These are phyloP conservation scores for Tolypocladium ophioglossoides DNA, from an alignment of 2,329 filamentous ascomycete species.

Conservation along the genomic window DNA sequence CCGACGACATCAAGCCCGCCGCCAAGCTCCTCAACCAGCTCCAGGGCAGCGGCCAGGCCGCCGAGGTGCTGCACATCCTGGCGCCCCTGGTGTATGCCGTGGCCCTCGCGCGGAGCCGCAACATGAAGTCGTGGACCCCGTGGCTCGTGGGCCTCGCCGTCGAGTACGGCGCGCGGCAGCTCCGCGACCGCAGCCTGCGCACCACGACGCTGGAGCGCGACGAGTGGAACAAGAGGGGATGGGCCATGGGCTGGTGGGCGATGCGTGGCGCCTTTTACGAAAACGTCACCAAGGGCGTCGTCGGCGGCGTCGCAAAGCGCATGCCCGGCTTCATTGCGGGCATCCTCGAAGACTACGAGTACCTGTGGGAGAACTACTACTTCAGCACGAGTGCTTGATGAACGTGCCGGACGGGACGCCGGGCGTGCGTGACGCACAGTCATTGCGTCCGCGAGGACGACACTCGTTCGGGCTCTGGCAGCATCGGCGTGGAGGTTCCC, in stretches of 20 bases:
- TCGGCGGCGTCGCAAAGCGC: conserved; percentile 62
- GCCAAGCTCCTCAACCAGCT: conserved; percentile 76
- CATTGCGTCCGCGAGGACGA: too few relatives aligned
- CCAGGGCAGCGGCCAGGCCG: conserved; percentile 61
- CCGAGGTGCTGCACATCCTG: conserved; percentile 86
- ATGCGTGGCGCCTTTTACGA: conserved; percentile 98
- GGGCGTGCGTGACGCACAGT: not conserved
- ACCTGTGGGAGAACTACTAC: conserved; percentile 96
- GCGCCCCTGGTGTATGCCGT: conserved; percentile 80
- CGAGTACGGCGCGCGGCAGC: conserved; percentile 81
- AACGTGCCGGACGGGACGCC: not conserved
- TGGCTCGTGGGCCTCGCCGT: conserved; percentile 81
- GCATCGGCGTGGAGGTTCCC: not conserved
- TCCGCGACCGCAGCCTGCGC: conserved; percentile 62
- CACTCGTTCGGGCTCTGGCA: not conserved
- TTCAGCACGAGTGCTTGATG: conserved; percentile 52
- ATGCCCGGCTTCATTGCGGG: conserved; percentile 73
- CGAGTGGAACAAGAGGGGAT: conserved; percentile 78
- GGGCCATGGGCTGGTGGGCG: conserved; percentile 88
- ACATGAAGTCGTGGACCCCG: conserved; percentile 78
- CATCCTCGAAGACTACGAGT: conserved; percentile 92
- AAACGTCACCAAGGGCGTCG: conserved; percentile 69
- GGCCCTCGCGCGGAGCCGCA: conserved; percentile 60
- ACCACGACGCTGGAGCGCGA: conserved; percentile 84
- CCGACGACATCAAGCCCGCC: conserved; percentile 93